These are phyloP conservation scores for Gossypium herbaceum DNA, from an alignment of 345 rosid genomes.

Conservation along the genomic window DNA sequence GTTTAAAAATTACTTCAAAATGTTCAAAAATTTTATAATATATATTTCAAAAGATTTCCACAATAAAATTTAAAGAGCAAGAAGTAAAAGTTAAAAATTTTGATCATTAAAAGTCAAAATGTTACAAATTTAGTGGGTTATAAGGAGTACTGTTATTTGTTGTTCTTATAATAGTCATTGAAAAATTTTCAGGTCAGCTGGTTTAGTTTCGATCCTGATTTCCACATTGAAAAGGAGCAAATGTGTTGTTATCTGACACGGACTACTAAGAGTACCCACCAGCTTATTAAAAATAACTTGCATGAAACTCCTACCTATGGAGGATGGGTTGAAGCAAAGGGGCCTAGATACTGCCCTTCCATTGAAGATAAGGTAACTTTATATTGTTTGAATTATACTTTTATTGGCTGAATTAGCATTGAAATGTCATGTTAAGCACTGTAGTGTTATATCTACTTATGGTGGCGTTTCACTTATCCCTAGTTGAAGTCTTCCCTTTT, in stretches of 20 bases:
- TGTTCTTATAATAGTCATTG: slow-evolving; percentile 19
- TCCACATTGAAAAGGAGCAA: slow-evolving; percentile 85
- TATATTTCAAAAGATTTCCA: too few species aligned
- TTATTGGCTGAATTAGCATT: background rate
- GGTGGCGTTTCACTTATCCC: background rate
- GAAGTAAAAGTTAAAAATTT: too few species aligned
- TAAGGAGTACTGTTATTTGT: background rate
- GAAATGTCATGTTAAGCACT: background rate
- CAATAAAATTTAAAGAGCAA: too few species aligned
- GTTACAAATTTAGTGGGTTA: too few species aligned
- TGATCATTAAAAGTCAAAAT: too few species aligned
- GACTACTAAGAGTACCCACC: slow-evolving; percentile 75
- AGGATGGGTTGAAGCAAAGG: slow-evolving; percentile 99
- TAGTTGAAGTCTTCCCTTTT: background rate
- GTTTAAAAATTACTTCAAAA: too few species aligned
- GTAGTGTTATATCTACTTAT: background rate
- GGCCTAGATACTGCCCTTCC: slow-evolving; percentile 98
- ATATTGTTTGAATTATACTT: background rate
- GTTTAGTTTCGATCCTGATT: slow-evolving; percentile 94
- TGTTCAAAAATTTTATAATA: too few species aligned
- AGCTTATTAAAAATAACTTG: slow-evolving; percentile 83
- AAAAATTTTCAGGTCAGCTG: slow-evolving; percentile 64
- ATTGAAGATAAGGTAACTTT: slow-evolving; percentile 85
- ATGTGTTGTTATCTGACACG: slow-evolving; percentile 95
- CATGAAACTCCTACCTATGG: slow-evolving; percentile 99